phyloP scores from a whole-genome alignment of 305 asterid species.

The Rubia tinctorum region DNA sequence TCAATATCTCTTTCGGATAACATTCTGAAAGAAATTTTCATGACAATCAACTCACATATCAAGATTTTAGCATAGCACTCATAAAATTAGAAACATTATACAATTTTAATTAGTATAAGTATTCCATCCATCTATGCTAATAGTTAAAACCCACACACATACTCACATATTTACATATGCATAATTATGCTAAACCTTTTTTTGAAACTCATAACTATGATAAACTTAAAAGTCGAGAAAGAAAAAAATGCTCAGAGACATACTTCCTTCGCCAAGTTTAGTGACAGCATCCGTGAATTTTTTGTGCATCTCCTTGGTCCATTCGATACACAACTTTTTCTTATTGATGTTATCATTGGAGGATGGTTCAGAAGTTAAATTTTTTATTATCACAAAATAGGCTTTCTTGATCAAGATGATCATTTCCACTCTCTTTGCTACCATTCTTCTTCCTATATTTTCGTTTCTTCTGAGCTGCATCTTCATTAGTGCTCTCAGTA shows the following conservation, averaged over 20 bases:
- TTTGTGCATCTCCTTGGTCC: neutral
- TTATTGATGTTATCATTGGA: neutral
- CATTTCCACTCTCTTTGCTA: neutral
- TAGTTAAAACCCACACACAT: too few species aligned
- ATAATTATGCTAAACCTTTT: too few species aligned
- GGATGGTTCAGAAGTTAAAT: neutral
- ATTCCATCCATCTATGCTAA: neutral
- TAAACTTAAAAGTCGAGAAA: neutral
- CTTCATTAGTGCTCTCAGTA: neutral
- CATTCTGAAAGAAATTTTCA: neutral
- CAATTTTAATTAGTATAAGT: too few species aligned
- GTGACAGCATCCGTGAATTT: neutral
- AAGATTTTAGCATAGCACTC: neutral
- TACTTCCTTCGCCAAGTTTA: neutral
- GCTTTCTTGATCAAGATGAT: neutral
- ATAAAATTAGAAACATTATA: too few species aligned
- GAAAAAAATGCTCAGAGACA: neutral
- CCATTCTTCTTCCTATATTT: neutral
- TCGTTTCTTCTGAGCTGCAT: neutral
- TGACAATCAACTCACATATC: neutral
- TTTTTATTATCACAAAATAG: too few species aligned
- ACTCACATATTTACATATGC: neutral
- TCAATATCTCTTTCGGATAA: neutral
- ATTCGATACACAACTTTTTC: neutral
- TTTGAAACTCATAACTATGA: too few species aligned